Evolutionary conservation across 1,284 basidiomycete species (phyloP).

Genomic region (Trichosporon sp.): DNA sequence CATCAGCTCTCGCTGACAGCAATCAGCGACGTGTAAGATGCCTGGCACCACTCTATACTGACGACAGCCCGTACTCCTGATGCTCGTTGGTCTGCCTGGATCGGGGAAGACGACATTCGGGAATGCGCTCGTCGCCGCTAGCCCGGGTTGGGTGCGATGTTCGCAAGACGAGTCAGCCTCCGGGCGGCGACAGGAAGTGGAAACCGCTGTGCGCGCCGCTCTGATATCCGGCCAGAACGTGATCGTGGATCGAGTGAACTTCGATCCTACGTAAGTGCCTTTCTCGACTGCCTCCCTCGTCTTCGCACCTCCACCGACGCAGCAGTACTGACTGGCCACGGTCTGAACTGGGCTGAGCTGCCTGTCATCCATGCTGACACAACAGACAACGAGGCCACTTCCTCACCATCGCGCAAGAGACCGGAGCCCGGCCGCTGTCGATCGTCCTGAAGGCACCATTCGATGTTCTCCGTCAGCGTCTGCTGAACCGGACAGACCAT

Average conservation of each 20-base stretch:
- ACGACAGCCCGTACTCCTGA: conserved; percentile 23
- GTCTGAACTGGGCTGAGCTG: too few species aligned
- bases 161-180: conserved; percentile 47
- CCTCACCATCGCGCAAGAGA: conserved; percentile 28
- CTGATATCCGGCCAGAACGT: conserved; percentile 39
- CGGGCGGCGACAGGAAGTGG: conserved; percentile 41
- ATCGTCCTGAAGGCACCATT: conserved; percentile 26
- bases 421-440: conserved; percentile 19
- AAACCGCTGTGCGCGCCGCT: conserved; percentile 30
- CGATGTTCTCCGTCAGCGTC: conserved; percentile 30
- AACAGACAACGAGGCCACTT: conserved; percentile 47
- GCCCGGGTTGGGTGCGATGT: conserved; percentile 38
- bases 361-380: conserved; percentile 9
- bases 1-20: not conserved
- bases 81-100: conserved; percentile 46
- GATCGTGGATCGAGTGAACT: conserved; percentile 45
- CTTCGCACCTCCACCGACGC: not conserved
- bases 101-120: conserved; percentile 46
- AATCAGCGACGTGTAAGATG: not conserved
- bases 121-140: conserved; percentile 27
- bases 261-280: conserved; percentile 40
- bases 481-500: conserved; percentile 32
- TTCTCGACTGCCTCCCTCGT: not conserved
- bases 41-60: not conserved
- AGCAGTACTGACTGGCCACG: too few species aligned